phyloP scores from a whole-genome alignment of 805 yeast genomes.

The Lipomyces mesembrius region DNA sequence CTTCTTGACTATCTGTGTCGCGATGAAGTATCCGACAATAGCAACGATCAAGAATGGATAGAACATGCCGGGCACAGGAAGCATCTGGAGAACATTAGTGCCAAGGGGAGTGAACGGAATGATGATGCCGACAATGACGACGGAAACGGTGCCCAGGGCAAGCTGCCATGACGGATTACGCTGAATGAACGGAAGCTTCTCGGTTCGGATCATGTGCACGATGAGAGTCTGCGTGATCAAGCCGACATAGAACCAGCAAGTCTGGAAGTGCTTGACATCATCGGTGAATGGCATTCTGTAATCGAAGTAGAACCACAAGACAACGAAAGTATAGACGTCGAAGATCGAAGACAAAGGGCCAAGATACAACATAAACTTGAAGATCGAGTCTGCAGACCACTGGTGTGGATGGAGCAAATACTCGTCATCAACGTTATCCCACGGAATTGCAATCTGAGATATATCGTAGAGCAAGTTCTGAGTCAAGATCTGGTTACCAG shows the following conservation, averaged over 20 bases:
- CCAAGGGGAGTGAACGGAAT: constrained; percentile 37
- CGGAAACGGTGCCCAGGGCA: constrained; percentile 25
- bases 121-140: constrained; percentile 31
- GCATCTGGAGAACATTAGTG: constrained; percentile 34
- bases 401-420: constrained; percentile 32
- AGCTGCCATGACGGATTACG: constrained; percentile 38
- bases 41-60: constrained; percentile 34
- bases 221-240: constrained; percentile 36
- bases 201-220: constrained; percentile 38
- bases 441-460: constrained; percentile 38
- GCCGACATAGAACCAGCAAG: constrained; percentile 38
- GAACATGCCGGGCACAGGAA: constrained; percentile 37
- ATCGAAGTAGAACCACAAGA: constrained; percentile 32
- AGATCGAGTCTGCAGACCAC: constrained; percentile 37
- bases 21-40: constrained; percentile 35
- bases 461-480: constrained; percentile 36
- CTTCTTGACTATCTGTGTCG: constrained; percentile 37
- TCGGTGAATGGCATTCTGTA: constrained; percentile 34
- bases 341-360: constrained; percentile 37
- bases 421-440: constrained; percentile 37
- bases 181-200: constrained; percentile 38
- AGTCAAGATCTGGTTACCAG: constrained; percentile 37
- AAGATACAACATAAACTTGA: constrained; percentile 34
- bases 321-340: constrained; percentile 33
- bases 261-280: constrained; percentile 35